Evolutionary conservation across 2,329 filamentous ascomycete genomes (phyloP), one percentile per base, ranked within the genome.

Genomic region (Emydomyces testavorans): DNA sequence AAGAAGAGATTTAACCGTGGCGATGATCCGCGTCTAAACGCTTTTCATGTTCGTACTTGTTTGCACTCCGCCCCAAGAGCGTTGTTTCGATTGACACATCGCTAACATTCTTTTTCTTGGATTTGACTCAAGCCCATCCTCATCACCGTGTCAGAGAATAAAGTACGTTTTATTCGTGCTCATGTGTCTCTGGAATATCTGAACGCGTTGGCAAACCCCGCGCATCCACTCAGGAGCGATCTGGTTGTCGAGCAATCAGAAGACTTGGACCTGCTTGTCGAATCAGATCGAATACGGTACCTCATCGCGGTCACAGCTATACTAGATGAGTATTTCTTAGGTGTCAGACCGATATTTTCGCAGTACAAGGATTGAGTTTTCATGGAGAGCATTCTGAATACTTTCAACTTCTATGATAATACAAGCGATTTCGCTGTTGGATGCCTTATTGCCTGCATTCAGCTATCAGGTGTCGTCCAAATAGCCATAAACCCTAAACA

Each of bases 91-190:
- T 37, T n/a, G n/a, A n/a, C n/a, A n/a, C n/a, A n/a, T n/a, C n/a
- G n/a, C n/a, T n/a, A n/a, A n/a, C n/a, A n/a, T n/a, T n/a, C n/a
- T 21, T 43, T 13, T 28, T 40, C 21, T 4, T n/a, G 37, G 10
- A 15, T n/a, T 24, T 16, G 2, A 15, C 40, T 32, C 4, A 43
- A 49, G 47, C 47, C 47, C 5, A 7, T 49, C 23, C 6, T 49
- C 3, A 23, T 49, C 23, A 36, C 29, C 1, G 40, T 38, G 23
- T 26, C 15, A 3, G 16, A 16, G 7, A 45, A 6, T 6, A n/a
- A 23, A 13, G 47, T 49, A 2, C 39, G 34, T 6, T 39, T 49
- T 20, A 10, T 49, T 37, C 39, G 47, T 20, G 47, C 39, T 13
- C 29, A 45, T 31, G 40, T 45, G n/a, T 4, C 39, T 1, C 7